Conservation (phyloP, 1,139 yeast genomes). For the Pneumocystis carinii region DNA sequence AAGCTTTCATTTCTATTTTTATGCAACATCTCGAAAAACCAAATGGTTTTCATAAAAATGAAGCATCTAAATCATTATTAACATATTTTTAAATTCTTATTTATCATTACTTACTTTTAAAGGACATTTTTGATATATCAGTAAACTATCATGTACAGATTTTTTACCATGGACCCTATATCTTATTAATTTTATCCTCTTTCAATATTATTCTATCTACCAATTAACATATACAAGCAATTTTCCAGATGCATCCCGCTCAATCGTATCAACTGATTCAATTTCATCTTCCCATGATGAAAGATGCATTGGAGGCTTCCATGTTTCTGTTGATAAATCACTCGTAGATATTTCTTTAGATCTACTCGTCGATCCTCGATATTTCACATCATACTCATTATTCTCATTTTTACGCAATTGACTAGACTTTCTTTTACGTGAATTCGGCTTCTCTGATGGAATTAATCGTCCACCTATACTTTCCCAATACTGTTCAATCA, state of each 20-base stretch:
- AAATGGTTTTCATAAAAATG: not conserved
- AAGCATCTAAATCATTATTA: not conserved
- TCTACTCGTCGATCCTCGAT: not conserved
- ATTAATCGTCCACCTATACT: not conserved
- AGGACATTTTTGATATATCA: constrained; percentile 1
- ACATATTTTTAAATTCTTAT: not conserved
- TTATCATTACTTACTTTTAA: not conserved
- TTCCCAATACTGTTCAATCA: constrained; percentile 1
- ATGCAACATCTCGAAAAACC: not conserved
- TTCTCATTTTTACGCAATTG: not conserved
- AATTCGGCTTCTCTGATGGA: not conserved
- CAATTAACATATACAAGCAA: not conserved
- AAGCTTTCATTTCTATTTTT: not conserved
- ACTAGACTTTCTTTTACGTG: not conserved
- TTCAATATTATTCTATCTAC: not conserved
- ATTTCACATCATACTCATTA: not conserved
- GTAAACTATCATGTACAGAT: not conserved
- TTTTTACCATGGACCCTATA: not conserved
- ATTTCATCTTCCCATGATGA: constrained; percentile 1
- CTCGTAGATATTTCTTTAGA: not conserved
- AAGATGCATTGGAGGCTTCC: constrained; percentile 1
- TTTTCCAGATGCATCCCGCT: not conserved
- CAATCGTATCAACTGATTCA: constrained; percentile 1
- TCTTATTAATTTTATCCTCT: not conserved
- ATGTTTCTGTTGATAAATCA: not conserved